Base-by-base conservation (phyloP, 495 filamentous ascomycete species). In the Sordaria brevicollis region DNA sequence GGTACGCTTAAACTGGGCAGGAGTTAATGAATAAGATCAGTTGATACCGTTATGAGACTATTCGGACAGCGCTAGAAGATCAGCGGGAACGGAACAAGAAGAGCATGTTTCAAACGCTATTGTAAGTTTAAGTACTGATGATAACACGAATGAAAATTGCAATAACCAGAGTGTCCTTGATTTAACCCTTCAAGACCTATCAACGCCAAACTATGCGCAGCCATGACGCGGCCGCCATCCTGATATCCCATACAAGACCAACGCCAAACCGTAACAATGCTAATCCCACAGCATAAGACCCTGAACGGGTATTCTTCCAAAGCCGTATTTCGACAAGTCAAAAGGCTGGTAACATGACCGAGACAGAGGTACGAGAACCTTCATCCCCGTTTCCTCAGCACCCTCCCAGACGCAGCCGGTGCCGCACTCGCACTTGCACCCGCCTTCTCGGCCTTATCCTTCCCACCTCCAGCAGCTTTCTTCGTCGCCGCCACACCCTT, bases 321-420 rank as follows among this genome's bases (percentile, higher is more conserved):
- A 33, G n/a, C 29, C 49, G 65, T 19, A 34, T n/a, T 11, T 13
- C 39, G 19, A 35, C 31, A 35, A 54, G n/a, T n/a, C 1, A 65
- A 19, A 29, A 19, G n/a, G 25, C 68, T 2, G n/a, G 36, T 5
- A 10, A n/a, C 37, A 38, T 25, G 25, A 25, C 10, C 21, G 29
- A 33, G 67, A 65, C 67, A 65, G n/a, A n/a, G n/a, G n/a, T n/a
- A n/a, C n/a, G 66, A 76, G 43, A 67, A 25, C 67, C 65, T 68
- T 70, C 66, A 86, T 33, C 72, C 78, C 70, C 85, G 79, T 77
- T 86, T 88, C 69, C 86, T 79, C 65, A 88, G 71, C 13, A 83
- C 82, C 71, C 86, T 82, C 13, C 80, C 79, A 4, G 76, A 74
- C 15, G 74, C 70, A 15, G 11, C 39, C 3, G 19, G 33, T 3